A percentile compares a stretch with the other conserved stretches of the same genome.
Evolutionary conservation across 345 rosid genomes (phyloP).

Genomic region (Lepidium africanum): DNA sequence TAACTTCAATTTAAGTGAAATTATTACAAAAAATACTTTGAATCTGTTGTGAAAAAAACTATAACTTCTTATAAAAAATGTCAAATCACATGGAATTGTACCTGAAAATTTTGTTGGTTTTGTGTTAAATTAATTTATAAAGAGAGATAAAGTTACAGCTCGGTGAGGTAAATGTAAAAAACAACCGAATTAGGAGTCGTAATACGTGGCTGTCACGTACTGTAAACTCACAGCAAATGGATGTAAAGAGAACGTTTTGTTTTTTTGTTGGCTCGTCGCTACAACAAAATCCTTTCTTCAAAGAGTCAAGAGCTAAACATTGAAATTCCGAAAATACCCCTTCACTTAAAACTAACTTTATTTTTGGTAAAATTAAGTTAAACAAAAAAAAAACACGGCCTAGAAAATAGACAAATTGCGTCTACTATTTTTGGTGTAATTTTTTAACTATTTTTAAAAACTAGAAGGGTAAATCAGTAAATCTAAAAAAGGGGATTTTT

Average conservation of each 20-base stretch:
- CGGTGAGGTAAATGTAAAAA: neutral
- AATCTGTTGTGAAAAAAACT: neutral
- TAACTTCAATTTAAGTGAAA: too few species aligned
- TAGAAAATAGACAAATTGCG: slow-evolving; percentile 7
- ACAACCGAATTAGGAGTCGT: neutral
- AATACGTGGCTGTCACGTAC: slow-evolving; percentile 27
- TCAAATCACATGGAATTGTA: slow-evolving; percentile 12
- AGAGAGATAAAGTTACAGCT: neutral
- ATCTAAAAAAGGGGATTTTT: neutral
- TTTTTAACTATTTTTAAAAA: slow-evolving; percentile 1
- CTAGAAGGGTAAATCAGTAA: slow-evolving; percentile 38
- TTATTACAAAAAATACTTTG: neutral
- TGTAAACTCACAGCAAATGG: slow-evolving; percentile 19
- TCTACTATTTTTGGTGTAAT: neutral
- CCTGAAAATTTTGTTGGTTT: neutral
- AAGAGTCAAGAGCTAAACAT: neutral
- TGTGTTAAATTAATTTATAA: neutral
- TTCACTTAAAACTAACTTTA: neutral
- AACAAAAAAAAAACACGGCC: neutral
- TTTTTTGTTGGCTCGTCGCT: slow-evolving; percentile 31
- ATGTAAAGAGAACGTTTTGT: slow-evolving; percentile 22
- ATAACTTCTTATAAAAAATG: neutral
- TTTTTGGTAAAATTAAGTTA: neutral
- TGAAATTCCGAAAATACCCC: slow-evolving; percentile 7
- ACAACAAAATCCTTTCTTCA: slow-evolving; percentile 32